Evolutionary conservation across 116 monocot genomes (phyloP).

Genomic region (Zostera marina): DNA sequence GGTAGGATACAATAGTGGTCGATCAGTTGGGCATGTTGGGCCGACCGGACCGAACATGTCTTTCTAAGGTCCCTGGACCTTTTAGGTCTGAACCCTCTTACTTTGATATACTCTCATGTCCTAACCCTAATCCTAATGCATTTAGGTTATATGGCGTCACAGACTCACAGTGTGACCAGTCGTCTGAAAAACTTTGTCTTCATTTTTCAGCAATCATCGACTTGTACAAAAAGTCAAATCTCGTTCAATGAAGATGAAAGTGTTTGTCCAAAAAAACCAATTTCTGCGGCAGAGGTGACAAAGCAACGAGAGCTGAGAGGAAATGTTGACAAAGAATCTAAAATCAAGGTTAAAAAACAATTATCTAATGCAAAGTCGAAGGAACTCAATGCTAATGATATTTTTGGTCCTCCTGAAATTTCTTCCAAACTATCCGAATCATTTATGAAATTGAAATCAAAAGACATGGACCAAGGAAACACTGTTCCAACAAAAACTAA

Average conservation of each 20-base stretch:
- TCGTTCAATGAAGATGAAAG: slow-evolving; percentile 65
- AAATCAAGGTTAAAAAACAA: slow-evolving; percentile 38
- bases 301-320: slow-evolving; percentile 93
- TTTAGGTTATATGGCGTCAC: no score
- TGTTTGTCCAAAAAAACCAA: slow-evolving; percentile 66
- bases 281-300: slow-evolving; percentile 51
- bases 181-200: neutral
- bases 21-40: no score
- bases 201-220: slow-evolving; percentile 42
- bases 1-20: no score
- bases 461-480: slow-evolving; percentile 28
- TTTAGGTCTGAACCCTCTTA: no score
- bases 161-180: no score
- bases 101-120: no score
- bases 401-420: slow-evolving; percentile 73
- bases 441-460: slow-evolving; percentile 37
- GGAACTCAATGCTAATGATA: slow-evolving; percentile 76
- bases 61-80: no score
- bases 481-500: slow-evolving; percentile 17
- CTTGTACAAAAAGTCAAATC: slow-evolving; percentile 53
- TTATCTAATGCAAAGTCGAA: slow-evolving; percentile 57
- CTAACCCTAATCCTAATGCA: no score
- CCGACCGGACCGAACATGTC: no score
- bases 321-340: slow-evolving; percentile 33
- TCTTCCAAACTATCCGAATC: slow-evolving; percentile 30